Evolutionary conservation across 2,329 filamentous ascomycete genomes (phyloP).

Genomic region (Fusarium sublunatum): DNA sequence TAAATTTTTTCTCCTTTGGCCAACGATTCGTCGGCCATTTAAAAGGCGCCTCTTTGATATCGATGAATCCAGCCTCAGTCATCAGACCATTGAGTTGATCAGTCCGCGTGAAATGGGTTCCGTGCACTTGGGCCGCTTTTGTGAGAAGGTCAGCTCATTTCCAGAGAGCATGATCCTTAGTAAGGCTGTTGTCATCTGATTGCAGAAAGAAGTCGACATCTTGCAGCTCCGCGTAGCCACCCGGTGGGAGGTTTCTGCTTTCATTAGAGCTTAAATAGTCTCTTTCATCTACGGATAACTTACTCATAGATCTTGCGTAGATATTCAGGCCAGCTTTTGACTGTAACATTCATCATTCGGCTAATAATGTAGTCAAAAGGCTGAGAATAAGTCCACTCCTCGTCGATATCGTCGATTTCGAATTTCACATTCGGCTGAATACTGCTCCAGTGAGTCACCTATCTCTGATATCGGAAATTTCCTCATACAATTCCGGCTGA

Average conservation of each 20-base stretch:
- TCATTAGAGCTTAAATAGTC: background rate
- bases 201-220: slow-evolving; percentile 15
- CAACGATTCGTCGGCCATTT: slow-evolving; percentile 62
- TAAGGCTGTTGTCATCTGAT: slow-evolving; percentile 23
- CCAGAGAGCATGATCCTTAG: slow-evolving; percentile 30
- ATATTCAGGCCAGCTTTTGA: slow-evolving; percentile 1
- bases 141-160: slow-evolving; percentile 42
- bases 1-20: slow-evolving; percentile 61
- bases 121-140: slow-evolving; percentile 43
- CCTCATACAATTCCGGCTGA: slow-evolving; percentile 7
- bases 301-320: background rate
- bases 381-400: slow-evolving; percentile 5
- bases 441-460: background rate
- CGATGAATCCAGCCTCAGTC: slow-evolving; percentile 61
- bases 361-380: slow-evolving; percentile 5
- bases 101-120: slow-evolving; percentile 40
- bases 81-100: slow-evolving; percentile 48
- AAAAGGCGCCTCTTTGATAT: slow-evolving; percentile 58
- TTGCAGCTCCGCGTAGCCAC: slow-evolving; percentile 14
- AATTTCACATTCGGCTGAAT: slow-evolving; percentile 1
- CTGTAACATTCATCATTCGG: slow-evolving; percentile 3
- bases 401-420: slow-evolving; percentile 10
- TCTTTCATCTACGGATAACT: background rate
- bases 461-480: background rate
- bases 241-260: slow-evolving; percentile 5